A percentile compares a stretch with the other conserved stretches of the same genome.
Evolutionary conservation across 1,284 basidiomycete species (phyloP).

Genomic region (Trametes polyzona): DNA sequence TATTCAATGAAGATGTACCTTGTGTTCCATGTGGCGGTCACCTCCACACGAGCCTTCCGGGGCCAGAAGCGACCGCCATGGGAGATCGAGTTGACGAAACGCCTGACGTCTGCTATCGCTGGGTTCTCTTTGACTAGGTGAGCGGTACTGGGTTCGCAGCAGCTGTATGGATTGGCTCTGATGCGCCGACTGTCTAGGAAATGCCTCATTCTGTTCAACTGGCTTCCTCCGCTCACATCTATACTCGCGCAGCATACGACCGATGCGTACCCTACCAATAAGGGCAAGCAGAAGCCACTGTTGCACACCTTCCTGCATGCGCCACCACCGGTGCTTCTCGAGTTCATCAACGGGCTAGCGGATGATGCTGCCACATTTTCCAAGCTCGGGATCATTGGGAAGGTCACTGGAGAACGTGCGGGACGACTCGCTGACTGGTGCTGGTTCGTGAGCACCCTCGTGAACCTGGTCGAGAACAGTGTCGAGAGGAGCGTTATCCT

Average conservation of each 20-base stretch:
- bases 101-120: conserved; percentile 61
- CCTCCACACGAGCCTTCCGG: conserved; percentile 48
- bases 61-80: conserved; percentile 49
- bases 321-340: conserved; percentile 81
- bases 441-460: conserved; percentile 77
- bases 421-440: conserved; percentile 80
- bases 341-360: conserved; percentile 70
- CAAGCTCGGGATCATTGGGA: conserved; percentile 68
- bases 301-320: conserved; percentile 75
- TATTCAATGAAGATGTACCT: conserved; percentile 77
- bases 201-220: conserved; percentile 79
- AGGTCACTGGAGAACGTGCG: conserved; percentile 65
- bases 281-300: conserved; percentile 55
- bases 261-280: conserved; percentile 48
- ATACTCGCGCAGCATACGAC: conserved; percentile 67
- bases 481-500: conserved; percentile 73
- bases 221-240: conserved; percentile 71
- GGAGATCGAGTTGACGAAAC: conserved; percentile 59
- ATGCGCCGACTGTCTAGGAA: conserved; percentile 50
- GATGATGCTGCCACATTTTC: conserved; percentile 79
- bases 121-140: conserved; percentile 76
- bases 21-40: conserved; percentile 62
- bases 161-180: neutral
- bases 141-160: conserved; percentile 19
- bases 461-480: conserved; percentile 78